phyloP scores from a whole-genome alignment of 1,284 basidiomycete genomes.

The Sanghuangporus baumii region DNA sequence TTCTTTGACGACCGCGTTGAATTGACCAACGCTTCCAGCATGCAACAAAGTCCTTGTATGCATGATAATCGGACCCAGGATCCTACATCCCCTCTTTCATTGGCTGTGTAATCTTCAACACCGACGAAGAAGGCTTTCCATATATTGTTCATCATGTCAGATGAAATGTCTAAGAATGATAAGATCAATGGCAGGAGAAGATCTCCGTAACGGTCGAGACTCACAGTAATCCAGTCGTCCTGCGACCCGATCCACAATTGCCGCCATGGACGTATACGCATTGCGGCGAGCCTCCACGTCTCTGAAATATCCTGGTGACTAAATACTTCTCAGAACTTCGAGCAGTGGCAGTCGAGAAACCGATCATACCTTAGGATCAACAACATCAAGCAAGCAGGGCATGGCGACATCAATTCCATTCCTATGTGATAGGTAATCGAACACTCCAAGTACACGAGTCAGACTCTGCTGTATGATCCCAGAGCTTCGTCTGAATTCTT shows the following conservation, averaged over 20 bases:
- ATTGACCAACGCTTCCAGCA: constrained; percentile 19
- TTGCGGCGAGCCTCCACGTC: constrained; percentile 68
- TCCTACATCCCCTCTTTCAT: constrained; percentile 95
- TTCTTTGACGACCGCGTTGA: constrained; percentile 36
- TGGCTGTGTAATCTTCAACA: constrained; percentile 85
- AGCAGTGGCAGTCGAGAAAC: constrained; percentile 18
- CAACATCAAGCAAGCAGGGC: constrained; percentile 53
- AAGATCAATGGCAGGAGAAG: background rate
- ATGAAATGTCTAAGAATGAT: constrained; percentile 39
- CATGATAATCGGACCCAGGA: constrained; percentile 90
- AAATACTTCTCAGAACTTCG: constrained; percentile 18
- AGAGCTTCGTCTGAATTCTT: constrained; percentile 52
- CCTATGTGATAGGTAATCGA: constrained; percentile 58
- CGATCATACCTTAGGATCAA: constrained; percentile 46
- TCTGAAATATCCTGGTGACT: constrained; percentile 39
- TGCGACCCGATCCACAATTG: constrained; percentile 46
- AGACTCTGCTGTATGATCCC: constrained; percentile 71
- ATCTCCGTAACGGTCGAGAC: constrained; percentile 9
- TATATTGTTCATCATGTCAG: constrained; percentile 38
- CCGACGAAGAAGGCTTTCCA: constrained; percentile 56
- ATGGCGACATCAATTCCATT: constrained; percentile 49
- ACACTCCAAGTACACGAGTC: constrained; percentile 66
- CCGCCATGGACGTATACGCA: constrained; percentile 61
- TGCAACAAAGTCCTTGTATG: constrained; percentile 47
- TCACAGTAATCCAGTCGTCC: constrained; percentile 41